Percentiles rank a stretch among this genome's conserved stretches.
Conservation (phyloP, 768 basidiomycete genomes). For the Tylopilus sp. region DNA sequence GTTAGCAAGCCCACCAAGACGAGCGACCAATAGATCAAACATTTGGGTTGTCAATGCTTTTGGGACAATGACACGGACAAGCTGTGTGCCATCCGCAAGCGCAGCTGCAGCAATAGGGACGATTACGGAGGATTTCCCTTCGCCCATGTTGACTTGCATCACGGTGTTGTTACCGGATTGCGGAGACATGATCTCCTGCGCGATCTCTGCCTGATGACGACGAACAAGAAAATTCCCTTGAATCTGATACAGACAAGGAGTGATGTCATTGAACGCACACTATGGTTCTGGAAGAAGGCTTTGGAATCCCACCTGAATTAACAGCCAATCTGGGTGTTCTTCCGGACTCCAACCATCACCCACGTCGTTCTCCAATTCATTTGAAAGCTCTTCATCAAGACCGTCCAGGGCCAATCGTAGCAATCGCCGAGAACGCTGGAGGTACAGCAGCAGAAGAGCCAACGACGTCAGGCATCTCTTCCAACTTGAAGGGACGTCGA, state of each 20-base stretch:
- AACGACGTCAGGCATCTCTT: background rate
- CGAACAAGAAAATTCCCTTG: background rate
- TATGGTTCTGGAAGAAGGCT: no score
- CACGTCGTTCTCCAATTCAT: background rate
- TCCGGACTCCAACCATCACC: background rate
- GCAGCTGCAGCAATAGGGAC: no score
- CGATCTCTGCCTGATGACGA: background rate
- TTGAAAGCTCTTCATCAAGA: background rate
- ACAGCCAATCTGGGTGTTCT: background rate
- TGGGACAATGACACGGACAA: no score
- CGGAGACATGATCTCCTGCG: no score
- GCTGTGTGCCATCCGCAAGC: no score
- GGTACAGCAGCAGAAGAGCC: background rate
- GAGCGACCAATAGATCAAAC: no score
- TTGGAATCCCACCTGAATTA: background rate
- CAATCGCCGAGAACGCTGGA: background rate
- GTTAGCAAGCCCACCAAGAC: no score
- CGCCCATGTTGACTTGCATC: no score
- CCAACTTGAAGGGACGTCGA: background rate
- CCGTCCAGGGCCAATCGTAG: background rate
- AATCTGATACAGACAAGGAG: background rate
- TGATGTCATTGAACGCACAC: background rate
- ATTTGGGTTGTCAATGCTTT: no score
- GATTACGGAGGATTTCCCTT: no score
- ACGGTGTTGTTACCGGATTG: no score